Evolutionary conservation across 805 yeast genomes (phyloP), one percentile per base, ranked within the genome.

Genomic region (Kodamaea sagamina): DNA sequence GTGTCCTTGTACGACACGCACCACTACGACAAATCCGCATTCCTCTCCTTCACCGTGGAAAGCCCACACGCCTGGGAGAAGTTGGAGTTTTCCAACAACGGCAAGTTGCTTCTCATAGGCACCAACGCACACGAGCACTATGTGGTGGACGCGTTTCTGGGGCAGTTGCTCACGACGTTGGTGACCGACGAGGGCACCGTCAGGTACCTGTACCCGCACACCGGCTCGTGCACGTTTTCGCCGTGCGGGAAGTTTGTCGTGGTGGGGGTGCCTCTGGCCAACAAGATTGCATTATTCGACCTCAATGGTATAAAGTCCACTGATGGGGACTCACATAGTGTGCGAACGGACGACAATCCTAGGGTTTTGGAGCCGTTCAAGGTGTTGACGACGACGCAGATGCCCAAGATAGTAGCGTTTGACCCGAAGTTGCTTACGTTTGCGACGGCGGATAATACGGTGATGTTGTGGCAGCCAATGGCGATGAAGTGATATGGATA

Each of bases 31-130:
- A 73, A 74, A 26, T 79, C 61, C 62, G 51, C 92, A 77, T 45
- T 88, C 79, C 54, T 65, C 24, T 24, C 19, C 11, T 22, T 32
- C 12, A 27, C 10, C 18, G 22, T 42, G 10, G 41, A 35, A 4
- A 24, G 16, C 3, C 12, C 18, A 2, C 24, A 24, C 22, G 44
- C 47, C 1, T 48, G 51, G 9, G 32, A 49, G 11, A 82, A 81
- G 51, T 47, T 87, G 16, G 95, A 88, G 60, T 87, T 89, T 59
- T 81, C 95, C 9, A 87, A 87, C 55, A 82, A 81, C 56, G 90
- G 90, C 18, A 82, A 81, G 53, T 67, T 71, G 47, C 49, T 90
- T 6, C 63, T 87, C 6, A 61, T 89, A 2, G 76, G 79, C 4
- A 76, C 82, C 4, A 74, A 74, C 21, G 75, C 79, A 3, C 62